Conservation (phyloP, 495 filamentous ascomycete genomes). For the Neurospora discreta region DNA sequence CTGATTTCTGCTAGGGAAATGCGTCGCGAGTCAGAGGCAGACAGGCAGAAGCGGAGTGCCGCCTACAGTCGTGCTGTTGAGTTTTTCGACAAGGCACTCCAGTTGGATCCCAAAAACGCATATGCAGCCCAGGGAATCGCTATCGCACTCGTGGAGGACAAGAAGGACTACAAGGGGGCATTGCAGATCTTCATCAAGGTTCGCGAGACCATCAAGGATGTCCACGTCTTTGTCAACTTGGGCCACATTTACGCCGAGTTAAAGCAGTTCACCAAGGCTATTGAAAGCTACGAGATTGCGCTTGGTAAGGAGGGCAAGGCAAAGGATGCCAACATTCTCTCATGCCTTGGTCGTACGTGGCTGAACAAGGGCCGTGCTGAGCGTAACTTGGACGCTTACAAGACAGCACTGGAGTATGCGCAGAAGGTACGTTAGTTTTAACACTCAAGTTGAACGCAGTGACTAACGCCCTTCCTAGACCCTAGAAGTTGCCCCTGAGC, state of each 20-base stretch:
- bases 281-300: conserved; percentile 91
- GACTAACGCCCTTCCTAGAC: conserved; percentile 40
- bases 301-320: conserved; percentile 65
- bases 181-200: conserved; percentile 81
- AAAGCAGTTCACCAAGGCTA: conserved; percentile 75
- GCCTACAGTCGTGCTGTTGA: conserved; percentile 86
- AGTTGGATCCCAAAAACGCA: conserved; percentile 84
- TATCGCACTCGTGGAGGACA: conserved; percentile 88
- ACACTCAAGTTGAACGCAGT: neutral
- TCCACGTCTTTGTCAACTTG: conserved; percentile 79
- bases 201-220: conserved; percentile 76
- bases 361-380: conserved; percentile 75
- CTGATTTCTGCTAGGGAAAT: conserved; percentile 82
- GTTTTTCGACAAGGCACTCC: conserved; percentile 95
- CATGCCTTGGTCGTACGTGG: conserved; percentile 93
- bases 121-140: conserved; percentile 93
- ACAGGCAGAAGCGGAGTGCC: conserved; percentile 79
- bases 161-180: conserved; percentile 69
- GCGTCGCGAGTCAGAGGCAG: conserved; percentile 75
- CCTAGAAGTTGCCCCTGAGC: conserved; percentile 63
- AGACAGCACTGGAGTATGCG: conserved; percentile 77
- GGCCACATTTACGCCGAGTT: conserved; percentile 87
- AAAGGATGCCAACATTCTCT: conserved; percentile 70
- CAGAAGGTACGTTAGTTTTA: conserved; percentile 42
- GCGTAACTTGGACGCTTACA: conserved; percentile 66